Base-by-base conservation (phyloP, 2,329 filamentous ascomycete species). In the Talaromyces piceae region DNA sequence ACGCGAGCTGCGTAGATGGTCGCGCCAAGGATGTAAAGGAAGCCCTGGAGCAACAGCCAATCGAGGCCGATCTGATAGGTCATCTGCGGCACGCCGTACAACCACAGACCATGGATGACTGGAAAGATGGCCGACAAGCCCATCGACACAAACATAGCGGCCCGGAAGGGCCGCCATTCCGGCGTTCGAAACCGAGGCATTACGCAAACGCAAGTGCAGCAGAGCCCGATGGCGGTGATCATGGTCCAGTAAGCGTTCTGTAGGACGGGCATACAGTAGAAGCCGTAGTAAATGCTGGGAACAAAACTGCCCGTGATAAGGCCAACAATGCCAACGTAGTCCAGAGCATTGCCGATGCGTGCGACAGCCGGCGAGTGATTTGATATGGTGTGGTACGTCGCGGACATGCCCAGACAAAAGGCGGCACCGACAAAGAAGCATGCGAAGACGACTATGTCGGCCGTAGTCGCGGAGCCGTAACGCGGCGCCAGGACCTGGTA, bases 241-340 rank as follows among this genome's bases (percentile, higher is more conserved):
- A 88, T 83, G 12, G 75, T 79, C 73, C 91, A 83, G 67, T 97
- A 97, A 2, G 79, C 65, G 41, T 73, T 75, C 72, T 89, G 82
- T 61, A 91, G 66, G 6, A 67, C 61, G 3, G 82, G 80, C 56
- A 83, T 73, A 62, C 85, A 89, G 61, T 81, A 88, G 66, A 95
- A 89, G 3, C 86, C 90, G 67, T 94, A 95, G 68, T 88, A 93
- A 53, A 98, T 69, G 46, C 87, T 86, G 2, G 93, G 91, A 43
- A 97, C 81, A 64, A 91, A 95, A 65, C 86, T 91, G 5, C 93
- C 93, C 58, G 91, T 87, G 53, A 97, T 97, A 58, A 98, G 73
- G 45, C 84, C 81, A 26, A 97, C 88, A 59, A 98, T 98, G 5
- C 93, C 93, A 4, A 91, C 81, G 66, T 98, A 97, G 66, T 98